These are phyloP conservation scores for Phytophthora vignae DNA, from an alignment of 352 stramenopile species.

Conservation along the genomic window DNA sequence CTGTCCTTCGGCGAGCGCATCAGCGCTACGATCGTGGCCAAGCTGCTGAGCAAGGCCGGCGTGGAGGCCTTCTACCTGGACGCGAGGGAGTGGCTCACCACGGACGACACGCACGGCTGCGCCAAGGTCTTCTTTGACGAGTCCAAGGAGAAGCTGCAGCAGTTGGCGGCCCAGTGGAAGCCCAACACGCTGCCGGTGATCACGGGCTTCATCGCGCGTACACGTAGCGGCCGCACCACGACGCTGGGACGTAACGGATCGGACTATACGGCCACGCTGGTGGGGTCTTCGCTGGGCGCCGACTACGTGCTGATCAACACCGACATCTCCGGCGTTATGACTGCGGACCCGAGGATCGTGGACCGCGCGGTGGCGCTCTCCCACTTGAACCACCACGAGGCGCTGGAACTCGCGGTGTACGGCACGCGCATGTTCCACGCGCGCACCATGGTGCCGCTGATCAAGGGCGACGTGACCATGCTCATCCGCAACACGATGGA, in stretches of 20 bases:
- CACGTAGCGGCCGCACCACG: slow-evolving; percentile 71
- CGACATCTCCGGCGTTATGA: slow-evolving; percentile 88
- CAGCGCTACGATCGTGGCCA: slow-evolving; percentile 75
- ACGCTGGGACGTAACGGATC: slow-evolving; percentile 85
- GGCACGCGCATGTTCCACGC: slow-evolving; percentile 88
- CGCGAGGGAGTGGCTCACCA: slow-evolving; percentile 77
- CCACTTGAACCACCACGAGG: slow-evolving; percentile 84
- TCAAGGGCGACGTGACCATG: slow-evolving; percentile 84
- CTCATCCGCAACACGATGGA: slow-evolving; percentile 89
- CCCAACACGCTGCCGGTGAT: slow-evolving; percentile 64
- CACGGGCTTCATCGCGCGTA: slow-evolving; percentile 80
- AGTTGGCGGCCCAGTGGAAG: slow-evolving; percentile 52
- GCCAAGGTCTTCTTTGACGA: slow-evolving; percentile 84
- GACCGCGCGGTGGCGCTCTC: slow-evolving; percentile 74
- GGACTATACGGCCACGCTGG: slow-evolving; percentile 87
- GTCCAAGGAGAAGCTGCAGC: slow-evolving; percentile 74
- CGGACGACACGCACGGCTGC: slow-evolving; percentile 72
- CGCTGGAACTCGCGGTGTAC: slow-evolving; percentile 83
- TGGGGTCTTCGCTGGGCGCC: slow-evolving; percentile 66
- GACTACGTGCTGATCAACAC: slow-evolving; percentile 91
- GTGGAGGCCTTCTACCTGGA: slow-evolving; percentile 77
- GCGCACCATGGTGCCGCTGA: slow-evolving; percentile 86
- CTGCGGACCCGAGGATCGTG: slow-evolving; percentile 79
- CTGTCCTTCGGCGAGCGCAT: slow-evolving; percentile 85
- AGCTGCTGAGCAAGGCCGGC: slow-evolving; percentile 62